A percentile compares a stretch with the other conserved stretches of the same genome.
Evolutionary conservation across 2,329 filamentous ascomycete species (phyloP).

Genomic region (Pestalotiopsis fici): DNA sequence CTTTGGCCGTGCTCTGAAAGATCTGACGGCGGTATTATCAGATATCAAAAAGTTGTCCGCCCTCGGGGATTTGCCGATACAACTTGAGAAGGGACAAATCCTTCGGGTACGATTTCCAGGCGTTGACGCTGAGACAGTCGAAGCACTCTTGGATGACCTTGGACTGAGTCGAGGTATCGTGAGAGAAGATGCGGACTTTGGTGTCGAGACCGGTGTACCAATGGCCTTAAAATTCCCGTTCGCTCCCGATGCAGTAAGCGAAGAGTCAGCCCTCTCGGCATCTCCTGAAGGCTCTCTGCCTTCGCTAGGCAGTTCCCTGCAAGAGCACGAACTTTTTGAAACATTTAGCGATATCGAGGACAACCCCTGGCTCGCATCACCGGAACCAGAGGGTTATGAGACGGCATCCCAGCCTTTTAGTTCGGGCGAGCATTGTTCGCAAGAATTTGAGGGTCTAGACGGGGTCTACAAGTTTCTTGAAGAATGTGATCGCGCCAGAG

Average conservation of each 20-base stretch:
- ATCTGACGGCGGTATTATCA: constrained; percentile 75
- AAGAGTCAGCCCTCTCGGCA: constrained; percentile 32
- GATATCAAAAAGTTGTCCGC: constrained; percentile 78
- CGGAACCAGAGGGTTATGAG: constrained; percentile 46
- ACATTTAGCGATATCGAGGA: constrained; percentile 38
- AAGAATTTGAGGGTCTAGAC: constrained; percentile 56
- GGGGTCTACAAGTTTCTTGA: constrained; percentile 61
- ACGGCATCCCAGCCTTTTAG: constrained; percentile 49
- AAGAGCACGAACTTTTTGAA: constrained; percentile 40
- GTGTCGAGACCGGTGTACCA: constrained; percentile 64
- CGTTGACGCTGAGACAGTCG: constrained; percentile 80
- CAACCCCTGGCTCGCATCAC: constrained; percentile 50
- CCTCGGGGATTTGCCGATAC: constrained; percentile 82
- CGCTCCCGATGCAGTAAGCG: constrained; percentile 56
- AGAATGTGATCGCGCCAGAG: constrained; percentile 50
- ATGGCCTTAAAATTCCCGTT: constrained; percentile 86
- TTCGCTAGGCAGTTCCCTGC: constrained; percentile 34
- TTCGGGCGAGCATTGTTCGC: constrained; percentile 44
- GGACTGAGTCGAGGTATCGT: constrained; percentile 81
- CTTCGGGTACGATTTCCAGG: constrained; percentile 88
- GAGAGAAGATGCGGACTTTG: constrained; percentile 75
- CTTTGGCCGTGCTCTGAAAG: constrained; percentile 83
- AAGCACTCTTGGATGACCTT: constrained; percentile 82
- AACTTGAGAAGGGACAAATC: constrained; percentile 65
- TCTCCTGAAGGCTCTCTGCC: constrained; percentile 51